These are phyloP conservation scores for Acacia acuminata DNA, from an alignment of 306 rosid species.

Conservation along the genomic window DNA sequence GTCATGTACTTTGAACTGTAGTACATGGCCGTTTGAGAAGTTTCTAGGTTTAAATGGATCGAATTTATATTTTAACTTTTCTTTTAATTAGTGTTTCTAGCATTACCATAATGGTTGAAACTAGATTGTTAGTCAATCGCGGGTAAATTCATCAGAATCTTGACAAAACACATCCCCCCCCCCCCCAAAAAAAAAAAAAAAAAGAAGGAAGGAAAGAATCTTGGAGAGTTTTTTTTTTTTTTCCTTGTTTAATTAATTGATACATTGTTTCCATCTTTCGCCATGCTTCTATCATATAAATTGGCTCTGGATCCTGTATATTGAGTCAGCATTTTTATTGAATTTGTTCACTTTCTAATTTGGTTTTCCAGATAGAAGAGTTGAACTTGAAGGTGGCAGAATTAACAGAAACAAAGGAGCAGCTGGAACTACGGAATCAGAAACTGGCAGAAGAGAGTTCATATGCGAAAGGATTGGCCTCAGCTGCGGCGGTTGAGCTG, in stretches of 20 bases:
- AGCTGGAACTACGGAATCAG: conserved; percentile 74
- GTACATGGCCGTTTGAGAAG: too few species aligned
- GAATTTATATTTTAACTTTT: too few species aligned
- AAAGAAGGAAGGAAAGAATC: background rate
- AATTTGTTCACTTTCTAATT: conserved; percentile 32
- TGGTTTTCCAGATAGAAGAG: conserved; percentile 70
- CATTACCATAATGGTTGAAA: background rate
- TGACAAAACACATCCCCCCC: too few species aligned
- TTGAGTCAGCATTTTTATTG: conserved; percentile 18
- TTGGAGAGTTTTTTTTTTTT: background rate
- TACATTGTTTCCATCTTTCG: conserved; percentile 12
- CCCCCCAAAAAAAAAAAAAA: background rate
- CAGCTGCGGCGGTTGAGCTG: conserved; percentile 99
- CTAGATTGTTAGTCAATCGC: background rate
- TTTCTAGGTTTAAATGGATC: background rate
- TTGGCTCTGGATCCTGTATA: background rate
- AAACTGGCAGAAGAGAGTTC: conserved; percentile 93
- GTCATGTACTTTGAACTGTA: too few species aligned
- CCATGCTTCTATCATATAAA: background rate
- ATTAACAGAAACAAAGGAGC: conserved; percentile 73
- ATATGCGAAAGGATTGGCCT: conserved; percentile 96
- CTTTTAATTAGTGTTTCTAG: background rate
- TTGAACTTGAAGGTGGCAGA: conserved; percentile 63
- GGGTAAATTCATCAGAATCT: background rate
- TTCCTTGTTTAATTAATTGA: conserved; percentile 1